Percentiles rank a stretch among this genome's conserved stretches.
These are phyloP conservation scores for Fusarium longipes DNA, from an alignment of 2,329 filamentous ascomycete genomes.

Conservation along the genomic window DNA sequence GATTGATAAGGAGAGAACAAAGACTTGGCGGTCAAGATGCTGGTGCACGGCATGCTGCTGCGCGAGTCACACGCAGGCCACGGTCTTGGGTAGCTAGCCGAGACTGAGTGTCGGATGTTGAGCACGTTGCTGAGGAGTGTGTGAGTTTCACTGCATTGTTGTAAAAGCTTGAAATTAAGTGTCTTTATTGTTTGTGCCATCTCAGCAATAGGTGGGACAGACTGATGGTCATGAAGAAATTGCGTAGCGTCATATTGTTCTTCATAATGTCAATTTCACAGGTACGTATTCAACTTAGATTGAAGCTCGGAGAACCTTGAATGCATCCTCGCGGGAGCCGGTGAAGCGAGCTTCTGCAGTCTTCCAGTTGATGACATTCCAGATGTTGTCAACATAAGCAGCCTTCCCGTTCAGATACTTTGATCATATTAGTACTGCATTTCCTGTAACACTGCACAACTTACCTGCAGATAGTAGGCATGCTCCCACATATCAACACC, in stretches of 20 bases:
- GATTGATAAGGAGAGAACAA: neutral
- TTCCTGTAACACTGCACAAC: constrained; percentile 21
- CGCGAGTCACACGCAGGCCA: constrained; percentile 22
- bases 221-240: neutral
- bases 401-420: constrained; percentile 82
- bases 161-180: neutral
- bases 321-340: constrained; percentile 59
- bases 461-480: constrained; percentile 85
- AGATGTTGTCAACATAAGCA: constrained; percentile 79
- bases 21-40: constrained; percentile 27
- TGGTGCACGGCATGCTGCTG: constrained; percentile 23
- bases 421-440: constrained; percentile 17
- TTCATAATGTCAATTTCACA: neutral
- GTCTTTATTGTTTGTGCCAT: neutral
- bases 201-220: neutral
- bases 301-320: constrained; percentile 58
- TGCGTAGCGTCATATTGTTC: neutral
- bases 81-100: constrained; percentile 34
- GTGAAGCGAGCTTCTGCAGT: constrained; percentile 72
- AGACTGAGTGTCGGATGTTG: constrained; percentile 39
- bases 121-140: constrained; percentile 28
- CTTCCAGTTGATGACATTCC: constrained; percentile 84
- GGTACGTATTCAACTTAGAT: constrained; percentile 45
- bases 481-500: constrained; percentile 95
- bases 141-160: constrained; percentile 6